These are phyloP conservation scores for Erigeron canadensis DNA, from an alignment of 129 eudicot genomes.

Conservation along the genomic window DNA sequence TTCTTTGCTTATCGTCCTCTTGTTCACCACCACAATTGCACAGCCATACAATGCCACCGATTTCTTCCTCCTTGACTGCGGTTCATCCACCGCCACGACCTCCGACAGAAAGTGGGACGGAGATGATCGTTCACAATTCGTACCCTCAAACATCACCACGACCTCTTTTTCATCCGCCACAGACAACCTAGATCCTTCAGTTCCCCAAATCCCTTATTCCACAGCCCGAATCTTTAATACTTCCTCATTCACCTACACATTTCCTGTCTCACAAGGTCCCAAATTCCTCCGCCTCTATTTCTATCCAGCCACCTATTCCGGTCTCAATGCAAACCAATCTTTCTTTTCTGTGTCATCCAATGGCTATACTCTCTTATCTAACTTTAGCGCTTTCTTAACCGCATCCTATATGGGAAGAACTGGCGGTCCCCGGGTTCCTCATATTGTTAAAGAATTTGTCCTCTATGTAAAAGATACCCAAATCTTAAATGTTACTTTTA, in stretches of 20 bases:
- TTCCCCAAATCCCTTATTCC: conserved; percentile 27
- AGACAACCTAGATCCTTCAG: conserved; percentile 5
- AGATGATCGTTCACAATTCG: conserved; percentile 26
- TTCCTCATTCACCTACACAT: conserved; percentile 44
- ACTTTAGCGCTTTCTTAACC: conserved; percentile 43
- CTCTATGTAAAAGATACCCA: conserved; percentile 25
- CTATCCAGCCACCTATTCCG: conserved; percentile 39
- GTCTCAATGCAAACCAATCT: conserved; percentile 11
- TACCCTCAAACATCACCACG: conserved; percentile 22
- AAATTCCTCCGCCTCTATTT: conserved; percentile 67
- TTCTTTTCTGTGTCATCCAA: conserved; percentile 40
- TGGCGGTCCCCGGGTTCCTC: background rate
- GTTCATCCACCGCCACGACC: conserved; percentile 23
- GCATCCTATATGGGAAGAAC: conserved; percentile 13
- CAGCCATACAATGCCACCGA: conserved; percentile 32
- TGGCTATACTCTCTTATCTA: conserved; percentile 42
- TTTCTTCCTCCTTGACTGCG: conserved; percentile 33
- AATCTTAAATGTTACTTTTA: conserved; percentile 37
- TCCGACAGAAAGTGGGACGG: conserved; percentile 32
- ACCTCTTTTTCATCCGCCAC: conserved; percentile 16
- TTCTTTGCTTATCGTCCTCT: conserved; percentile 10
- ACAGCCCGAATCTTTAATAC: conserved; percentile 44
- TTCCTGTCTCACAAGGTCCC: conserved; percentile 42
- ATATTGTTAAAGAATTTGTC: conserved; percentile 40
- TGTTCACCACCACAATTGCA: conserved; percentile 5